Conservation (phyloP, 371 early-diverging fungal species). For the Nematocida sp. region DNA sequence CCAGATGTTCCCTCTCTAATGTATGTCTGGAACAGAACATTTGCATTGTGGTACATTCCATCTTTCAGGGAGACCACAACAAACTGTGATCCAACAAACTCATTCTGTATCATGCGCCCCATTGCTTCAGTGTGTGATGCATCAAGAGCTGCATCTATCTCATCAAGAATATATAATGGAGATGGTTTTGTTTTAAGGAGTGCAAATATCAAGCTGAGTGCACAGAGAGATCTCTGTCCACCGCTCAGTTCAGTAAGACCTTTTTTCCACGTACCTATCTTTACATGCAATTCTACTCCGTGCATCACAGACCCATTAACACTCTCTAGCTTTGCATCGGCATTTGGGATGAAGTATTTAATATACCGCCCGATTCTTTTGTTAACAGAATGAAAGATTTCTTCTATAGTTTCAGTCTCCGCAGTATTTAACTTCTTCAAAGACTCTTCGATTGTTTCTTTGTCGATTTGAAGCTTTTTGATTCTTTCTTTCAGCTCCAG, state of each 20-base stretch:
- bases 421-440: constrained; percentile 63
- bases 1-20: constrained; percentile 90
- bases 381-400: constrained; percentile 63
- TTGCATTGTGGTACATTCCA: constrained; percentile 98
- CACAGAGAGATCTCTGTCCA: constrained; percentile 92
- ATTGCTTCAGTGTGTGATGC: constrained; percentile 95
- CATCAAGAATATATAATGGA: constrained; percentile 99
- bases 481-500: constrained; percentile 67
- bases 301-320: constrained; percentile 51
- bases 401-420: constrained; percentile 69
- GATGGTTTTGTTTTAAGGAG: constrained; percentile 95
- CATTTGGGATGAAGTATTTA: constrained; percentile 38
- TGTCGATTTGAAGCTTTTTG: constrained; percentile 67
- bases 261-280: constrained; percentile 92
- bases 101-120: constrained; percentile 84
- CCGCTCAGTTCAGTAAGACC: constrained; percentile 92
- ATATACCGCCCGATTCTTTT: constrained; percentile 66
- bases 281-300: constrained; percentile 79
- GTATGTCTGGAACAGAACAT: constrained; percentile 86
- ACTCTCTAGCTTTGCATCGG: constrained; percentile 74
- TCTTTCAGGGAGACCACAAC: constrained; percentile 98
- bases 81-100: constrained; percentile 95
- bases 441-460: constrained; percentile 62
- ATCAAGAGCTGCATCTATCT: constrained; percentile 98
- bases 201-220: constrained; percentile 89